phyloP scores from a whole-genome alignment of 2,329 filamentous ascomycete genomes.

The Alternaria viburni region DNA sequence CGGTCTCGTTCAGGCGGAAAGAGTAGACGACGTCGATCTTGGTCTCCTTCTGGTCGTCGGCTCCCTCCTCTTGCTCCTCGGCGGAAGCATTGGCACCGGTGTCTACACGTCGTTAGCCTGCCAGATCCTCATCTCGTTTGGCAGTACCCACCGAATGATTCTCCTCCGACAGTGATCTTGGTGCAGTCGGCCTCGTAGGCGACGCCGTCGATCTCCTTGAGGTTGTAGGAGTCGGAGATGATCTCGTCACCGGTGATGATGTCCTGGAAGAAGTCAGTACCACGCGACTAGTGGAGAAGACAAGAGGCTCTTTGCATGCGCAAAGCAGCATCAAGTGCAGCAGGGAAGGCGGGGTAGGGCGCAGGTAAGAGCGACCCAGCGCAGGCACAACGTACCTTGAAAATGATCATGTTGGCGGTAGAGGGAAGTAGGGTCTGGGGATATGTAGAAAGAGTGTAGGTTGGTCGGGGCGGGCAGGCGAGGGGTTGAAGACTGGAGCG shows the following conservation, averaged over 20 bases:
- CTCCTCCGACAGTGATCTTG: slow-evolving; percentile 81
- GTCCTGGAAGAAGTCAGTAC: slow-evolving; percentile 67
- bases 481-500: slow-evolving; percentile 21
- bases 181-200: slow-evolving; percentile 91
- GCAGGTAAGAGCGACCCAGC: slow-evolving; percentile 27
- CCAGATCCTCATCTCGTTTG: background rate
- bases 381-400: slow-evolving; percentile 54
- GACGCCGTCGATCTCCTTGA: slow-evolving; percentile 79
- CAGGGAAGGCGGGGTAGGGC: slow-evolving; percentile 34
- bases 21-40: slow-evolving; percentile 94
- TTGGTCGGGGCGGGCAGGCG: slow-evolving; percentile 14
- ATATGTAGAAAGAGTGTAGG: slow-evolving; percentile 17
- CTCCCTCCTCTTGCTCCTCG: slow-evolving; percentile 79
- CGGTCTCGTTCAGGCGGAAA: slow-evolving; percentile 82
- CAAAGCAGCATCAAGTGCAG: slow-evolving; percentile 19
- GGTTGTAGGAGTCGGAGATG: slow-evolving; percentile 90
- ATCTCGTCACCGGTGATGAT: slow-evolving; percentile 90
- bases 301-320: slow-evolving; percentile 5
- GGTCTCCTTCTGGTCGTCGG: slow-evolving; percentile 72
- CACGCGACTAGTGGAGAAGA: background rate
- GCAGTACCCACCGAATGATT: slow-evolving; percentile 69
- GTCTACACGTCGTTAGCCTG: slow-evolving; percentile 57
- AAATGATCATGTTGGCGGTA: slow-evolving; percentile 60
- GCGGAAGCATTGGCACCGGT: slow-evolving; percentile 97
- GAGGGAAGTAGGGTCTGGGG: slow-evolving; percentile 6